Evolutionary conservation across 2,329 filamentous ascomycete genomes (phyloP).

Genomic region (Neopestalotiopsis sp.): DNA sequence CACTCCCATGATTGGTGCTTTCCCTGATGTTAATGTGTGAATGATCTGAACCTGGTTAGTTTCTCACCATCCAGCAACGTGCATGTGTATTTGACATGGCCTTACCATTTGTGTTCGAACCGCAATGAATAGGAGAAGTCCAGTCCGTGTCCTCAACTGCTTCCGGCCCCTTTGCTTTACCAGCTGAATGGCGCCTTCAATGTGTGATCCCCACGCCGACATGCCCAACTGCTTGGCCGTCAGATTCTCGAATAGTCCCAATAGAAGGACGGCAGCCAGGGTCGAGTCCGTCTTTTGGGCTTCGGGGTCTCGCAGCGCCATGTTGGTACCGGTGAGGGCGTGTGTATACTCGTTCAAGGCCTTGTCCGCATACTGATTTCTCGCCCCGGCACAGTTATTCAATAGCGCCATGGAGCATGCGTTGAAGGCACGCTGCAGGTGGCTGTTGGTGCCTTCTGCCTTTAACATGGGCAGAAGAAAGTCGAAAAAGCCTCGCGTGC

Average conservation of each 20-base stretch:
- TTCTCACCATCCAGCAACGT: not conserved
- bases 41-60: conserved; percentile 50
- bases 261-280: conserved; percentile 62
- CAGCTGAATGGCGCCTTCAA: conserved; percentile 68
- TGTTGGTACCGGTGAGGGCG: conserved; percentile 58
- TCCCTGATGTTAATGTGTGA: conserved; percentile 60
- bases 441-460: conserved; percentile 46
- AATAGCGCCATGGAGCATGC: conserved; percentile 65
- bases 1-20: conserved; percentile 56
- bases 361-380: conserved; percentile 40
- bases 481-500: conserved; percentile 62
- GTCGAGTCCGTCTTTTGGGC: conserved; percentile 61
- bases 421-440: conserved; percentile 62
- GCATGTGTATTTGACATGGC: conserved; percentile 11
- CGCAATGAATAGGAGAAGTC: conserved; percentile 61
- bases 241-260: conserved; percentile 68
- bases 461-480: conserved; percentile 63
- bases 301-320: conserved; percentile 57
- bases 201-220: conserved; percentile 67
- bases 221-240: conserved; percentile 59
- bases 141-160: conserved; percentile 58
- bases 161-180: conserved; percentile 63
- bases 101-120: conserved; percentile 66
- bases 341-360: conserved; percentile 60
- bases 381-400: conserved; percentile 53